Evolutionary conservation across 2,329 filamentous ascomycete species (phyloP), one percentile per base, ranked within the genome.

Genomic region (Harringtonia aguacate): DNA sequence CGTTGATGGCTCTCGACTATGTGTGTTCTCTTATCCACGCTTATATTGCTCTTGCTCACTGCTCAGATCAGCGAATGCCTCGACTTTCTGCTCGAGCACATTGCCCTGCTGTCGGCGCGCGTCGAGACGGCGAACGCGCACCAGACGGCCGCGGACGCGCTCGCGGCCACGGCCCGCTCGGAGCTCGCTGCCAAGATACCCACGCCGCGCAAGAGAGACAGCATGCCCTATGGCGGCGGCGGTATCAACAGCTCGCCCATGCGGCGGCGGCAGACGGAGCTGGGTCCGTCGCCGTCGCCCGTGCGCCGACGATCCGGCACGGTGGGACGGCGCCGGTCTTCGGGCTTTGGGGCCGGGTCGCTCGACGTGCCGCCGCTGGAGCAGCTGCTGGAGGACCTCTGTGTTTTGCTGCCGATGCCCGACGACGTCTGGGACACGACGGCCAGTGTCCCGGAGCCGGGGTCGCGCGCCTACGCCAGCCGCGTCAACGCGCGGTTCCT

Each of bases 11-110:
- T 3, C 52, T 76, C 2, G 56, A 62, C 53, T 79, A 79, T 50
- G 74, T 77, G 56, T 29, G 70, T 59, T 20, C 1, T 36, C 14
- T 18, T 24, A 37, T 10, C 42, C 49, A 10, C 39, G 24, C 13
- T 29, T 43, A 49, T 43, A 14, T 12, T 5, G 2, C 17, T 10
- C 18, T 22, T 22, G 28, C 59, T 63, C 35, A 63, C 49, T 15
- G 7, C 0, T 6, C 37, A 77, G 73, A 67, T 77, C 18, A 61
- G 69, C 30, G 62, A 70, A 18, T 77, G 73, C 47, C 60, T 79
- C 2, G 61, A 67, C 42, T 69, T 73, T 46, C 59, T 79, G 1
- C 58, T 73, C 3, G 66, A 68, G 29, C 67, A 69, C n/a, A 63
- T 68, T 6, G 56, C 61, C 12, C 58, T 62, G 2, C 59, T 75